Base-by-base conservation (phyloP, 768 basidiomycete genomes). In the Trametes cubensis region DNA sequence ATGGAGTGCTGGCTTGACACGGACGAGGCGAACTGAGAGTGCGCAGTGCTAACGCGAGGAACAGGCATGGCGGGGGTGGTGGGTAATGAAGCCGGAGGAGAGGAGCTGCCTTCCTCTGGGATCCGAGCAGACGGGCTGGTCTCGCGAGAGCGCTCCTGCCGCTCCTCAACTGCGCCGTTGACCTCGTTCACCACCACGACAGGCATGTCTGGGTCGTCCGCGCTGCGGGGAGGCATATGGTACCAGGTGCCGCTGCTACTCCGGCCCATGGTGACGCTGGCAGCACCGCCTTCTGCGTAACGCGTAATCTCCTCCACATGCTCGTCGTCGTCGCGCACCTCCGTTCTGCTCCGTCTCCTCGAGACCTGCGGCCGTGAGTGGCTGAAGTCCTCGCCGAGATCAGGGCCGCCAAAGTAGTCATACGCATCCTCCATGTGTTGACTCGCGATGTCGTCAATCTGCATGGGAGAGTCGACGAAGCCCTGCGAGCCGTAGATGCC, bases 381-480 rank as follows among this genome's bases (percentile, higher is more conserved):
- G 34, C 61, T 60, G 59, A 77, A 82, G 62, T 82, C 83, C 55
- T 81, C 82, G 3, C 82, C 83, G 15, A 85, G 75, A 69, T 85
- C 83, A 2, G 85, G 80, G 2, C 82, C 85, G 11, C 74, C 81
- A 66, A 87, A 86, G 72, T 85, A 84, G 67, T 87, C 85, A 65
- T 82, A 83, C 17, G 82, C 82, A 63, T 77, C 78, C 30, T 73
- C 78, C 39, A 78, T 72, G 53, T 78, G 76, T 15, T 74, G 73
- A 63, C 78, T 75, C 45, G 68, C 69, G 13, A 66, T 64, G 41
- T 74, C 75, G 58, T 64, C 68, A 50, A 66, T 63, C 23, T 57
- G 64, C 61, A 63, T 60, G 0, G 70, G 70, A 34, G 69, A 70
- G 28, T 64, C 65, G 52, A 58, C 50, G 21, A 51, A 26, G 28